These are phyloP conservation scores for Peronospora tabacina DNA, from an alignment of 352 stramenopile species.

Conservation along the genomic window DNA sequence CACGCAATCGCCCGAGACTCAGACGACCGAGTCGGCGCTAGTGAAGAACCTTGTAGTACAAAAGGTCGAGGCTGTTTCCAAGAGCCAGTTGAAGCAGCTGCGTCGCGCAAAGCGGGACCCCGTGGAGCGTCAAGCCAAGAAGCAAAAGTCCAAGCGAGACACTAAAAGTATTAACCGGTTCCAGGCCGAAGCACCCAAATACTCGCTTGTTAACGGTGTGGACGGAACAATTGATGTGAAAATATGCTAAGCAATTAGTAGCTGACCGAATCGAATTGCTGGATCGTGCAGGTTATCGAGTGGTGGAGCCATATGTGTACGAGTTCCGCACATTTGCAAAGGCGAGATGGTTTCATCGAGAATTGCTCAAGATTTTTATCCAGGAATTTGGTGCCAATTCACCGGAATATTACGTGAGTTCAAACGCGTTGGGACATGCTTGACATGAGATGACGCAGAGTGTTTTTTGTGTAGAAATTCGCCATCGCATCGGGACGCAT, in stretches of 20 bases:
- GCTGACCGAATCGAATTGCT: constrained; percentile 6
- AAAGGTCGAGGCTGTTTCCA: constrained; percentile 21
- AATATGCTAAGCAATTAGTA: constrained; percentile 9
- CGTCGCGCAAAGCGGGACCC: constrained; percentile 26
- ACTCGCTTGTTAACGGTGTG: constrained; percentile 46
- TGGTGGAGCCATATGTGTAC: constrained; percentile 92
- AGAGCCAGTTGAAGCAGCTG: constrained; percentile 46
- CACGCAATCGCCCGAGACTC: background rate
- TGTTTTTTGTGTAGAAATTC: constrained; percentile 47
- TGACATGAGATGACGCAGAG: background rate
- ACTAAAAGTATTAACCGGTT: constrained; percentile 36
- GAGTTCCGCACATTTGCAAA: constrained; percentile 95
- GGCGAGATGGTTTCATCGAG: constrained; percentile 87
- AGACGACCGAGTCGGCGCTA: background rate
- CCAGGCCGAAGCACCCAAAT: constrained; percentile 39
- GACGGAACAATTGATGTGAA: background rate
- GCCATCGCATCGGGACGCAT: constrained; percentile 92
- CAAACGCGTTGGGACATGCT: background rate
- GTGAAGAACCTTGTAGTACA: constrained; percentile 2
- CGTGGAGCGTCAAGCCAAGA: constrained; percentile 32
- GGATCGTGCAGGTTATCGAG: constrained; percentile 50
- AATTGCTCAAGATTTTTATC: constrained; percentile 89
- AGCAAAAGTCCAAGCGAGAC: constrained; percentile 44
- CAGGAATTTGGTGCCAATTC: constrained; percentile 80
- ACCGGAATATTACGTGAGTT: constrained; percentile 77